Evolutionary conservation across 2,329 filamentous ascomycete species (phyloP).

Genomic region (Botryotinia narcissicola): DNA sequence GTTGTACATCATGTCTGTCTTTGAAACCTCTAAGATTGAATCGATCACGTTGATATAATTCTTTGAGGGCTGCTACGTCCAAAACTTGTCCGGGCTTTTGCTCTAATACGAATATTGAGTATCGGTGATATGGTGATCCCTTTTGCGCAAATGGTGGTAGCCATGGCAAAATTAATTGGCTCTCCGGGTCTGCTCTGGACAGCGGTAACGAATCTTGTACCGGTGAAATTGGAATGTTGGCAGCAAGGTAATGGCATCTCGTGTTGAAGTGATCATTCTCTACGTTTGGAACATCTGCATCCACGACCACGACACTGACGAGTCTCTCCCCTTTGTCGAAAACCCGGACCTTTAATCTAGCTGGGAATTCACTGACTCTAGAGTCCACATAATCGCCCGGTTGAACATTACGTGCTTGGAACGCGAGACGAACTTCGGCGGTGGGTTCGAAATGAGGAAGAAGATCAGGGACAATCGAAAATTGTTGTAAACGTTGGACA

Average conservation of each 20-base stretch:
- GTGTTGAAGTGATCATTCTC: conserved; percentile 73
- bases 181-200: conserved; percentile 53
- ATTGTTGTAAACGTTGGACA: conserved; percentile 80
- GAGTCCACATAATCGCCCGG: conserved; percentile 80
- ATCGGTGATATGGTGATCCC: conserved; percentile 85
- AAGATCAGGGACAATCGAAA: conserved; percentile 85
- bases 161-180: conserved; percentile 75
- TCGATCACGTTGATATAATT: conserved; percentile 57
- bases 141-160: conserved; percentile 83
- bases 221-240: conserved; percentile 65
- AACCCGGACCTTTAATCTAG: conserved; percentile 77
- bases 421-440: conserved; percentile 78
- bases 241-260: conserved; percentile 84
- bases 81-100: conserved; percentile 63
- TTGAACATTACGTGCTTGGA: conserved; percentile 65
- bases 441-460: conserved; percentile 75
- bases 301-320: conserved; percentile 80
- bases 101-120: conserved; percentile 79
- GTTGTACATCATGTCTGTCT: conserved; percentile 63
- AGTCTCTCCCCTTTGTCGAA: conserved; percentile 81
- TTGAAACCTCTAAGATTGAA: conserved; percentile 76
- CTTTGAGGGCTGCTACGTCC: conserved; percentile 56
- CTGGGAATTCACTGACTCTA: conserved; percentile 66
- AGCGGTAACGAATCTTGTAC: conserved; percentile 63
- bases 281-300: conserved; percentile 83